Base-by-base conservation (phyloP, 2,329 filamentous ascomycete species). In the Arthrobotrys sphaeroides region DNA sequence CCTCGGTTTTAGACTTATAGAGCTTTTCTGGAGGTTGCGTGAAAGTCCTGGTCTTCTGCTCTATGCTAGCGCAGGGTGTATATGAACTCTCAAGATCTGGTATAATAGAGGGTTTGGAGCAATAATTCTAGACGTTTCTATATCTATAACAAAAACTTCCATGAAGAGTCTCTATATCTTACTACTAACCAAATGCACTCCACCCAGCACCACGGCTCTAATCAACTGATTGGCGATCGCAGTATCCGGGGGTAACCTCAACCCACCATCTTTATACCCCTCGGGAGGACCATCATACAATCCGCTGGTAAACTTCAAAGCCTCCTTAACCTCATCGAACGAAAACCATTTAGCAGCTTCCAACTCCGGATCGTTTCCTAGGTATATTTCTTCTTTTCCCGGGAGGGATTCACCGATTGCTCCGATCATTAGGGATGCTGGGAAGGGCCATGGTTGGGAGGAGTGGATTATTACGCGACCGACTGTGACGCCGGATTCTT, bases 211-310 rank as follows among this genome's bases (percentile, higher is more conserved):
- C 12, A 97, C 93, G 0, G 93, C 92, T 61, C 85, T 86, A 79
- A 99, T 89, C 81, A 98, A 83, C 81, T 94, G 91, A 82, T 98
- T 91, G 13, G 95, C 95, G 86, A 99, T 98, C 0, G 95, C 94
- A 36, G 93, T 96, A 72, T 86, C 84, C 1, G 93, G 93, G 49
- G 95, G 95, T 81, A 99, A 83, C 67, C 92, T 88, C 84, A 99
- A 82, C 2, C 86, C 88, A 0, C 93, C 93, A 81, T 94, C 89
- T 81, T 47, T 67, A 42, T 77, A 73, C 18, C 67, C 66, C 16
- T 26, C 45, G 7, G 61, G 66, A 3, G 65, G 31, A 1, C 28
- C n/a, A 1, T 72, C 67, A 36, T 65, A 51, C 72, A 97, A 81
- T 1, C 86, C 86, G 81, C 88, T 90, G 0, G 88, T 88, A 6